Evolutionary conservation across 805 yeast genomes (phyloP).

Genomic region (Diddensiella santjacobensis): DNA sequence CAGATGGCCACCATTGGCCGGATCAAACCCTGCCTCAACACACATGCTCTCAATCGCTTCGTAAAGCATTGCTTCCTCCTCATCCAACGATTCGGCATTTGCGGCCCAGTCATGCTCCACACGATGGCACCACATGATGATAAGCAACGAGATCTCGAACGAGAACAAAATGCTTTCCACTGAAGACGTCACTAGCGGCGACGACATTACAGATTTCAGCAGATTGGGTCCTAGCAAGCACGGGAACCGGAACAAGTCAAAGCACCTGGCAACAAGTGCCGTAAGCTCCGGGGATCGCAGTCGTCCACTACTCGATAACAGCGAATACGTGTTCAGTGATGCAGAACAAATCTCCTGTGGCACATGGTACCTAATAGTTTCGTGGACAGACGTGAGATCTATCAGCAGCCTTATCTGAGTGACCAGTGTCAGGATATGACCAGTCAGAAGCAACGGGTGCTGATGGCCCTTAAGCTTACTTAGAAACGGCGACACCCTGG

Average conservation of each 20-base stretch:
- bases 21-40: constrained; percentile 19
- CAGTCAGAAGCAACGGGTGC: constrained; percentile 24
- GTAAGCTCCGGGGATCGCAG: constrained; percentile 18
- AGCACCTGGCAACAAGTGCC: constrained; percentile 23
- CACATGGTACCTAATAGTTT: constrained; percentile 22
- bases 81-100: constrained; percentile 7
- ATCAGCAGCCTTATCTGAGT: constrained; percentile 17
- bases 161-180: constrained; percentile 23
- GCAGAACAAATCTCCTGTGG: constrained; percentile 24
- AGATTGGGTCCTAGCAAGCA: constrained; percentile 25
- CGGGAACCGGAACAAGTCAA: constrained; percentile 26
- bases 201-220: constrained; percentile 24
- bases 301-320: constrained; percentile 13
- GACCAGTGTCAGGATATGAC: constrained; percentile 18
- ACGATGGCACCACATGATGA: constrained; percentile 30
- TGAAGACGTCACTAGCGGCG: constrained; percentile 21
- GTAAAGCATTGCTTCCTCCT: constrained; percentile 21
- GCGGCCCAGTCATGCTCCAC: constrained; percentile 22
- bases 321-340: constrained; percentile 13
- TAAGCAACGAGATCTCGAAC: constrained; percentile 26
- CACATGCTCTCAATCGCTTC: constrained; percentile 24
- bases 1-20: constrained; percentile 21
- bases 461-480: constrained; percentile 12
- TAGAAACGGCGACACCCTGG: constrained; percentile 7
- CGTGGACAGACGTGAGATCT: constrained; percentile 20